Conservation (phyloP, 257 asterid genomes). For the Solanum bulbocastanum region DNA sequence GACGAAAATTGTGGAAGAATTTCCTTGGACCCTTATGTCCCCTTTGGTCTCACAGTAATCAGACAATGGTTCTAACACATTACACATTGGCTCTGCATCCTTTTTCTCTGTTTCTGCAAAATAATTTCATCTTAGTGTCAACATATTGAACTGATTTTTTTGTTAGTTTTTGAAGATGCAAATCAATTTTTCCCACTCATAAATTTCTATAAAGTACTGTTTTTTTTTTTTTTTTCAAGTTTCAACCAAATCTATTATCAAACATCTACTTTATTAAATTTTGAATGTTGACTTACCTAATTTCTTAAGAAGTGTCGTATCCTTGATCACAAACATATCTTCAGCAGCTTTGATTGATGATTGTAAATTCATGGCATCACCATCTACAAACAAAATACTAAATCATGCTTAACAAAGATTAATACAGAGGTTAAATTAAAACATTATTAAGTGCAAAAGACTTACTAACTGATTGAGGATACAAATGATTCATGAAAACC, state of each 20-base stretch:
- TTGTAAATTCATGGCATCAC: constrained; percentile 26
- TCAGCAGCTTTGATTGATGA: constrained; percentile 21
- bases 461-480: constrained; percentile 35
- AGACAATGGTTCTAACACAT: constrained; percentile 10
- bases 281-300: background rate
- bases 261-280: background rate
- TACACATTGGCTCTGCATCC: constrained; percentile 11
- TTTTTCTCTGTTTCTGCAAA: constrained; percentile 6
- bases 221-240: background rate
- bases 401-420: background rate
- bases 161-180: background rate
- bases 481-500: constrained; percentile 26
- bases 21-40: constrained; percentile 24
- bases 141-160: background rate
- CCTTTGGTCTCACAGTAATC: constrained; percentile 32
- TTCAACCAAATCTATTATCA: background rate
- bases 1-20: constrained; percentile 19
- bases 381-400: constrained; percentile 20
- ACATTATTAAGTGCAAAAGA: background rate
- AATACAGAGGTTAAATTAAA: background rate
- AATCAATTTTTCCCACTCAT: background rate
- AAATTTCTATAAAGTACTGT: background rate
- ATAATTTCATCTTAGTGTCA: background rate
- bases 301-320: background rate
- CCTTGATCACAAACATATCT: constrained; percentile 16